Conservation (phyloP, 176 grass and related monocot genomes). For the Canna indica region DNA sequence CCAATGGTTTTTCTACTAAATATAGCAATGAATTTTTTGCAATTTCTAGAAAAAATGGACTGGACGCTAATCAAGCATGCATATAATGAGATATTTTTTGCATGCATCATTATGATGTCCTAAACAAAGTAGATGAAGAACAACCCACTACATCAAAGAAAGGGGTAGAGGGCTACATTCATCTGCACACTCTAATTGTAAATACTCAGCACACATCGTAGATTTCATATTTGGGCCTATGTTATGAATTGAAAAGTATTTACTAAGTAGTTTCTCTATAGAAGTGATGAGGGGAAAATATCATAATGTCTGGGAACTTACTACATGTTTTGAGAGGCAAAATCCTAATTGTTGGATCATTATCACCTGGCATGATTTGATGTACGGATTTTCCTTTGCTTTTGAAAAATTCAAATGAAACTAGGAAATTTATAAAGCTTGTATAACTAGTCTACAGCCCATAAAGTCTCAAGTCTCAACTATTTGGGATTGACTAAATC, state of each 20-base stretch:
- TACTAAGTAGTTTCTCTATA: neutral
- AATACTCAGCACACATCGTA: neutral
- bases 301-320: neutral
- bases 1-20: neutral
- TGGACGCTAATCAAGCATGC: constrained; percentile 24
- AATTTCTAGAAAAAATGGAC: neutral
- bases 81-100: constrained; percentile 41
- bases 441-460: too few relatives aligned
- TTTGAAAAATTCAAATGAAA: neutral
- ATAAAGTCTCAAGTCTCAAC: too few relatives aligned
- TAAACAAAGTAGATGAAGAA: constrained; percentile 53
- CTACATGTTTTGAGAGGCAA: neutral
- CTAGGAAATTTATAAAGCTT: neutral
- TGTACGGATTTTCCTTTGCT: neutral
- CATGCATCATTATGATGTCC: constrained; percentile 42
- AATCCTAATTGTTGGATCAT: neutral
- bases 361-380: neutral
- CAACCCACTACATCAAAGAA: constrained; percentile 49
- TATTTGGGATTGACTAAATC: too few relatives aligned
- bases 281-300: too few relatives aligned
- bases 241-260: neutral
- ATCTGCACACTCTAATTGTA: neutral
- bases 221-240: neutral
- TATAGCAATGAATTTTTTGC: neutral
- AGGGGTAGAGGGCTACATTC: constrained; percentile 52